These are phyloP conservation scores for Russula sp. DNA, from an alignment of 768 basidiomycete species.

Conservation along the genomic window DNA sequence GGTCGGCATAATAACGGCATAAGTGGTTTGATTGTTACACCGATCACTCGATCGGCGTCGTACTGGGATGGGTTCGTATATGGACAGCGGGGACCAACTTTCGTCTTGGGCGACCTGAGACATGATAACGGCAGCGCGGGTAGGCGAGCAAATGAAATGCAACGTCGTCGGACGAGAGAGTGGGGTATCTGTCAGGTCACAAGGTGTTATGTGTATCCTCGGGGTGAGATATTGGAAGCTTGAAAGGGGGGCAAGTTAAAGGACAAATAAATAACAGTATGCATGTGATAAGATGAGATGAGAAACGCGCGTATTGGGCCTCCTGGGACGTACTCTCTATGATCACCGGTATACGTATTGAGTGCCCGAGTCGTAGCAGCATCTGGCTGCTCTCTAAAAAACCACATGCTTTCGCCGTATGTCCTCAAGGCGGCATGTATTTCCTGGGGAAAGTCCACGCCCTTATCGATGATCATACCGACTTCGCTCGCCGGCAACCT, in stretches of 20 bases:
- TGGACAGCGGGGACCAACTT: slow-evolving; percentile 61
- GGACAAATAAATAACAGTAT: no score
- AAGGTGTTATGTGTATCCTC: slow-evolving; percentile 65
- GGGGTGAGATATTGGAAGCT: slow-evolving; percentile 81
- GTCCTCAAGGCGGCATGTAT: slow-evolving; percentile 54
- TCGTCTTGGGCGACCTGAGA: slow-evolving; percentile 53
- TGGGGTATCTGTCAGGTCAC: slow-evolving; percentile 56
- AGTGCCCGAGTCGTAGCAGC: slow-evolving; percentile 66
- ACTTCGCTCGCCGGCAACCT: slow-evolving; percentile 65
- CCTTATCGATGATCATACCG: slow-evolving; percentile 84
- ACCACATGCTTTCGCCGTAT: slow-evolving; percentile 77
- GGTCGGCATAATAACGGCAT: slow-evolving; percentile 11
- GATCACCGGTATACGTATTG: slow-evolving; percentile 72
- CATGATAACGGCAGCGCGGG: slow-evolving; percentile 63
- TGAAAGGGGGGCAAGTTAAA: slow-evolving; percentile 7
- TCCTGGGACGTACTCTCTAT: slow-evolving; percentile 52
- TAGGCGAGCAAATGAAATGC: slow-evolving; percentile 86
- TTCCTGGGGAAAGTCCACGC: slow-evolving; percentile 64
- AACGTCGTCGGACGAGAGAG: slow-evolving; percentile 53
- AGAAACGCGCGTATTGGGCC: neutral
- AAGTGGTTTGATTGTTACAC: neutral
- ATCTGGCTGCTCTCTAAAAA: slow-evolving; percentile 58
- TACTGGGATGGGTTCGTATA: slow-evolving; percentile 89
- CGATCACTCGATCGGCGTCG: neutral
- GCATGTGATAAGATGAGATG: slow-evolving; percentile 10